Base-by-base conservation (phyloP, 495 filamentous ascomycete genomes). In the Talaromyces stipitatus region DNA sequence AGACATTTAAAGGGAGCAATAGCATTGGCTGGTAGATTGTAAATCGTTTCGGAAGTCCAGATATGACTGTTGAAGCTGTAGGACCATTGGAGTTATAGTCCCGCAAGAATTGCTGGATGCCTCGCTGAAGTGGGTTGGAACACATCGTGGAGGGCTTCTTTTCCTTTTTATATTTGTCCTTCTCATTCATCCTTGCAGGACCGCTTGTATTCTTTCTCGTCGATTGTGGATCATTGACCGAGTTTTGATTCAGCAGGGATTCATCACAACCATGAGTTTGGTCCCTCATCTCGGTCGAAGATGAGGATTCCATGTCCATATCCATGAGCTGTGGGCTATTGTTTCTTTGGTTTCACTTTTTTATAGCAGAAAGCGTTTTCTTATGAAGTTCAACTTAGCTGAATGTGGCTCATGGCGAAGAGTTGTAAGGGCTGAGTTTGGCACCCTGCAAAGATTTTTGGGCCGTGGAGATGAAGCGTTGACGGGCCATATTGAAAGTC, bases 1-100 rank as follows among this genome's bases (percentile, higher is more conserved):
- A 85, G 22, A 79, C 79, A 47, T 85, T 80, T 2, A 74, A 65
- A 2, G 86, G 82, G 1, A 92, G 76, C 1, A 91, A 74, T 1
- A 86, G 76, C 71, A 92, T 78, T 7, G 87, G 86, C 18, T 80
- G 76, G 62, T 91, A 91, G 30, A 86, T 64, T 1, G 82, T 83
- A 77, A 85, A 92, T 27, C 85, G 69, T 61, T 81, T 85, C 1
- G 86, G 86, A 20, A 83, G 75, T 18, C 63, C 58, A 10, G 65
- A 61, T 18, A 77, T 22, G 18, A 68, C 20, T 77, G 23, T 18
- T 65, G 57, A 48, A 38, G 52, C 28, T 27, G 62, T 26, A 14
- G 69, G 30, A 23, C 67, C 58, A 10, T 43, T 28, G 12, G 69
- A 18, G 0, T 48, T 28, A 23, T 68, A 58, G 10, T 52, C 58